Evolutionary conservation across 805 yeast species (phyloP), one percentile per base, ranked within the genome.

Genomic region (Saccharomycopsis olivae): DNA sequence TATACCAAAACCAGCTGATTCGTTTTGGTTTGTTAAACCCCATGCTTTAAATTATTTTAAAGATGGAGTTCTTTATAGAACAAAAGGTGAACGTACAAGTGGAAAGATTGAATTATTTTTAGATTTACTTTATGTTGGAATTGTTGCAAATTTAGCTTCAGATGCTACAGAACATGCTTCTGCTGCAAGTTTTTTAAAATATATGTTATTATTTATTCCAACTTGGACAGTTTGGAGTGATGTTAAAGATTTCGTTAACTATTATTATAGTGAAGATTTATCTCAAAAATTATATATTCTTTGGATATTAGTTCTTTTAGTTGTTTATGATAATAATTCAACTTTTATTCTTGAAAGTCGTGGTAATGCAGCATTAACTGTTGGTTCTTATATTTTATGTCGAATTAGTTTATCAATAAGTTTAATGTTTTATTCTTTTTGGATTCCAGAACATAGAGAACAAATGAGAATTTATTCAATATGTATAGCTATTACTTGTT

Each of bases 181-280:
- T 15, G 77, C 77, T 29, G 52, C 51, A 3, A 54, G 73, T 0
- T 54, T 76, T 19, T 54, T 68, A 29, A 63, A 63, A 47, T 76
- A 74, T 50, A 39, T 72, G 4, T 49, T 76, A 31, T 52, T 73
- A 2, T 76, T 75, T 41, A 37, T 70, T 15, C 81, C 80, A 0
- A 66, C 75, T n/a, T 78, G 75, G 72, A 67, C 66, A 16, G 70
- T 76, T 17, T 77, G 84, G 83, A 54, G 66, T n/a, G 82, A 75
- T 49, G 59, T 76, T 43, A 71, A 73, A 50, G 81, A 75, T 43
- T 65, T 75, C 49, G 72, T 74, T 66, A 74, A 77, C 54, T 75
- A 73, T 51, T 76, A 73, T 55, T 77, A 68, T 52, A 72, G 61
- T 43, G 78, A 75, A 49, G 83, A 78, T 54, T 53, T 76, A 36